These are phyloP conservation scores for Trematosphaeria pertusa DNA, from an alignment of 2,329 filamentous ascomycete species.

Conservation along the genomic window DNA sequence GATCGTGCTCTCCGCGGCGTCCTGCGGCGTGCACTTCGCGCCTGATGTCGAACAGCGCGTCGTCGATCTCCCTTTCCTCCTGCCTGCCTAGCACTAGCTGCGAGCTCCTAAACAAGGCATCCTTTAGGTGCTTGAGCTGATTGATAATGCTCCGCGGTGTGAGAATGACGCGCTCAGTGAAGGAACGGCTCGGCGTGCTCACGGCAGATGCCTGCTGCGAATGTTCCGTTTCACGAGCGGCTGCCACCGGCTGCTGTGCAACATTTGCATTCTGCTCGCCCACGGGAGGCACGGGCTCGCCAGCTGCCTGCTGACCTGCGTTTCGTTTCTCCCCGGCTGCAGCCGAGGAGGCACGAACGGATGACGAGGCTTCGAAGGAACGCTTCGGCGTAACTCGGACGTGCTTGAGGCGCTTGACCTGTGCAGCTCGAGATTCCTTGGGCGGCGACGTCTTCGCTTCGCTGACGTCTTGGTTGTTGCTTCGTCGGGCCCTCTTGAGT, in stretches of 20 bases:
- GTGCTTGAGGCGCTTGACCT: constrained; percentile 24
- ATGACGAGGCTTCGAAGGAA: constrained; percentile 5
- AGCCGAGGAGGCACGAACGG: constrained; percentile 9
- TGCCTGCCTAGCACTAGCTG: constrained; percentile 66
- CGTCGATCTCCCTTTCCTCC: constrained; percentile 75
- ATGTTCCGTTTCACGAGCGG: constrained; percentile 11
- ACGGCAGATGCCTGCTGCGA: constrained; percentile 14
- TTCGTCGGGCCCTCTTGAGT: constrained; percentile 35
- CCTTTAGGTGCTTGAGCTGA: constrained; percentile 53
- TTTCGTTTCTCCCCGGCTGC: constrained; percentile 4
- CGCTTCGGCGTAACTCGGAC: constrained; percentile 23
- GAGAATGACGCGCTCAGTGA: constrained; percentile 44
- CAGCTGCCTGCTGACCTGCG: not conserved
- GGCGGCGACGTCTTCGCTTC: constrained; percentile 24
- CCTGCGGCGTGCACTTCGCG: constrained; percentile 75
- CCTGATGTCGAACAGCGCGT: constrained; percentile 80
- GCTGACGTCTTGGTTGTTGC: constrained; percentile 37
- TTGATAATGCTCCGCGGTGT: constrained; percentile 59
- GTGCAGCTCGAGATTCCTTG: constrained; percentile 2
- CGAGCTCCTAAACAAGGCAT: constrained; percentile 60
- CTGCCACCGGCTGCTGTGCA: constrained; percentile 14
- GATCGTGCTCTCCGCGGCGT: constrained; percentile 50
- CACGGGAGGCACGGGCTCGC: constrained; percentile 1
- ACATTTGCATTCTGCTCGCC: constrained; percentile 15
- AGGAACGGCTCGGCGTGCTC: constrained; percentile 37